These are phyloP conservation scores for Magnolia changhungtana DNA, from an alignment of 164 flowering plant genomes.

Conservation along the genomic window DNA sequence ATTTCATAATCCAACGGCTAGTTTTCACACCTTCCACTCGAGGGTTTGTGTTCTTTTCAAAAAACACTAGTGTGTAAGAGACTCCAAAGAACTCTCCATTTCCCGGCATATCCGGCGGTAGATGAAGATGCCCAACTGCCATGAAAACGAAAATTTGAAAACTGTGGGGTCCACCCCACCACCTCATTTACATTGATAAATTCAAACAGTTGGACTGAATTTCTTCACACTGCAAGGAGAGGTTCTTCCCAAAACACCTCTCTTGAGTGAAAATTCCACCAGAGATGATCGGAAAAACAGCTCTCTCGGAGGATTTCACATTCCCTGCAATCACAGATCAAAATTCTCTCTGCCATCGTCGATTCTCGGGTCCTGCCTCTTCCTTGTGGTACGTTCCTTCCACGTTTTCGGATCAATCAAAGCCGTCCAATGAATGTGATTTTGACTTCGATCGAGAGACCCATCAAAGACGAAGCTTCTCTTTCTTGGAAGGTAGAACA, in stretches of 20 bases:
- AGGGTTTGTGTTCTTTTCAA: conserved; percentile 14
- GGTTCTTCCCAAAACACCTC: background rate
- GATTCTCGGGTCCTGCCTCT: conserved; percentile 21
- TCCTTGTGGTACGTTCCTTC: conserved; percentile 42
- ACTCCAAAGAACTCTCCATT: background rate
- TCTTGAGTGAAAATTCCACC: background rate
- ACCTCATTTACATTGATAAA: background rate
- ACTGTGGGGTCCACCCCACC: conserved; percentile 1
- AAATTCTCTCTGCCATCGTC: conserved; percentile 8
- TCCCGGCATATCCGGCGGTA: conserved; percentile 20
- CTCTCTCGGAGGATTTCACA: conserved; percentile 42
- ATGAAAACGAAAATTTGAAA: conserved; percentile 5
- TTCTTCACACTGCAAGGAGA: background rate
- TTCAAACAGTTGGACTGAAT: background rate
- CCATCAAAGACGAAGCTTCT: conserved; percentile 22
- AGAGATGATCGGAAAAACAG: conserved; percentile 8
- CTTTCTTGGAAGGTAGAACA: conserved; percentile 11
- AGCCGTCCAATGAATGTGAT: conserved; percentile 7
- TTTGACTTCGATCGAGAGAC: background rate
- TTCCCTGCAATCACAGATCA: conserved; percentile 34
- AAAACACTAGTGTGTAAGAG: background rate
- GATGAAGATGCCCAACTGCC: conserved; percentile 23
- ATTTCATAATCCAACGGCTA: conserved; percentile 14
- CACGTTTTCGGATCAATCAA: conserved; percentile 2
- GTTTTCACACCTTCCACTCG: conserved; percentile 11